Evolutionary conservation across 768 basidiomycete genomes (phyloP).

Genomic region (Hypholoma sublateritium): DNA sequence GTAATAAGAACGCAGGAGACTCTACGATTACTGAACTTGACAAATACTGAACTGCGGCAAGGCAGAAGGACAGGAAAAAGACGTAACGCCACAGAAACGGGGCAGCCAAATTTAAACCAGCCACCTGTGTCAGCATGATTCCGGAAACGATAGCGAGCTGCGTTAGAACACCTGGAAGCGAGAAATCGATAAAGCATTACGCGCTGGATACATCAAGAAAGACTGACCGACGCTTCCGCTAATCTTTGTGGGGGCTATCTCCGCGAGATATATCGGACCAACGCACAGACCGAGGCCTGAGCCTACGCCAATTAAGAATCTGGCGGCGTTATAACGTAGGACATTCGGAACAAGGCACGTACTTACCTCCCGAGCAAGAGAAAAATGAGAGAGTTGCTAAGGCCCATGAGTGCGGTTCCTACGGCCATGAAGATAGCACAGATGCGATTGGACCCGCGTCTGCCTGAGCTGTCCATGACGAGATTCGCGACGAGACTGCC

Average conservation of each 20-base stretch:
- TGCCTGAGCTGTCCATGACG: slow-evolving; percentile 69
- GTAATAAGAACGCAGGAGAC: slow-evolving; percentile 67
- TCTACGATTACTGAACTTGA: slow-evolving; percentile 58
- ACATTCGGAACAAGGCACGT: not conserved
- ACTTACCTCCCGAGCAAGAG: slow-evolving; percentile 68
- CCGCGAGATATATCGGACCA: slow-evolving; percentile 83
- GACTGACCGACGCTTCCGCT: slow-evolving; percentile 69
- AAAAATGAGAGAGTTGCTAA: slow-evolving; percentile 54
- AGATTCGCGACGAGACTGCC: slow-evolving; percentile 72
- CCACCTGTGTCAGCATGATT: slow-evolving; percentile 80
- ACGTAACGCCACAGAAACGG: slow-evolving; percentile 74
- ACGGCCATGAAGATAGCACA: slow-evolving; percentile 55
- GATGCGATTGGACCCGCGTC: slow-evolving; percentile 62
- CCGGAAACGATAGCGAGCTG: slow-evolving; percentile 84
- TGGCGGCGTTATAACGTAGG: slow-evolving; percentile 22
- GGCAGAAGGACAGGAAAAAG: slow-evolving; percentile 54
- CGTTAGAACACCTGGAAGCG: slow-evolving; percentile 64
- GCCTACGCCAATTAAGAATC: slow-evolving; percentile 67
- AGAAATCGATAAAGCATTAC: not conserved
- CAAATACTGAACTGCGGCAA: slow-evolving; percentile 60
- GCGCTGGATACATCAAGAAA: not conserved
- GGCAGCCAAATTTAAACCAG: slow-evolving; percentile 71
- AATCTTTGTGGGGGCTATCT: slow-evolving; percentile 77
- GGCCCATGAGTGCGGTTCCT: slow-evolving; percentile 66
- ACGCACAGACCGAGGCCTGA: slow-evolving; percentile 76